A percentile compares a stretch with the other conserved stretches of the same genome.
Evolutionary conservation across 495 filamentous ascomycete species (phyloP).

Genomic region (Chaetomium fimeti): DNA sequence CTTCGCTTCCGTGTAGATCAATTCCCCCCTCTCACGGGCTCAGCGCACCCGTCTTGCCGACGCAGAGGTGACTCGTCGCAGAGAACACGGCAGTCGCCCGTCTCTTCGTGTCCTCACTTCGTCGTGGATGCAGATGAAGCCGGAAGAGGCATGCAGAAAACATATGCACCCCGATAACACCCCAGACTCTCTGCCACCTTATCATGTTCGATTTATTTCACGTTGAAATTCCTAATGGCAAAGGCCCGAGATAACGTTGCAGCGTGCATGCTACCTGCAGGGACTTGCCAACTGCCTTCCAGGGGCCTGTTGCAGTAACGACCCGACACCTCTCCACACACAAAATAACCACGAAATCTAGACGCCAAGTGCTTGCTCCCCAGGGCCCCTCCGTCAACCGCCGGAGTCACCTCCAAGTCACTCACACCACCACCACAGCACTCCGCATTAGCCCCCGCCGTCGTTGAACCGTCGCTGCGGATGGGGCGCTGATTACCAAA

Average conservation of each 20-base stretch:
- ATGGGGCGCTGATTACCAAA: slow-evolving; percentile 45
- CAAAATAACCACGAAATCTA: not conserved
- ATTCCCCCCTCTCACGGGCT: not conserved
- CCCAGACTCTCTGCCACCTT: slow-evolving; percentile 27
- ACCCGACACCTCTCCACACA: not conserved
- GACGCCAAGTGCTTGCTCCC: slow-evolving; percentile 8
- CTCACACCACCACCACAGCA: not conserved
- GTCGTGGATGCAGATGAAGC: slow-evolving; percentile 14
- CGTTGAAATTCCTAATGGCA: slow-evolving; percentile 43
- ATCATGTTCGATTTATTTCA: slow-evolving; percentile 35
- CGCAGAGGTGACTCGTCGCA: not conserved
- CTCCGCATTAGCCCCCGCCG: slow-evolving; percentile 15
- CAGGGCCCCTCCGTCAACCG: not conserved
- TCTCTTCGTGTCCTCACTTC: not conserved
- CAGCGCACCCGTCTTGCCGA: slow-evolving; percentile 2
- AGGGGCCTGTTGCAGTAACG: slow-evolving; percentile 24
- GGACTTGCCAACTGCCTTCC: slow-evolving; percentile 6
- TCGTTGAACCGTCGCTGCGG: slow-evolving; percentile 9
- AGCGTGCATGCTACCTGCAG: slow-evolving; percentile 26
- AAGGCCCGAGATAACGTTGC: slow-evolving; percentile 32
- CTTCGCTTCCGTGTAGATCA: not conserved
- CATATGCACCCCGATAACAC: slow-evolving; percentile 29
- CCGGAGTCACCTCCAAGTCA: not conserved
- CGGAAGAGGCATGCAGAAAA: slow-evolving; percentile 5
- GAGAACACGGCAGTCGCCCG: not conserved